A percentile compares a stretch with the other conserved stretches of the same genome.
These are phyloP conservation scores for Backusella psychrophila DNA, from an alignment of 192 early-diverging fungal genomes.

Conservation along the genomic window DNA sequence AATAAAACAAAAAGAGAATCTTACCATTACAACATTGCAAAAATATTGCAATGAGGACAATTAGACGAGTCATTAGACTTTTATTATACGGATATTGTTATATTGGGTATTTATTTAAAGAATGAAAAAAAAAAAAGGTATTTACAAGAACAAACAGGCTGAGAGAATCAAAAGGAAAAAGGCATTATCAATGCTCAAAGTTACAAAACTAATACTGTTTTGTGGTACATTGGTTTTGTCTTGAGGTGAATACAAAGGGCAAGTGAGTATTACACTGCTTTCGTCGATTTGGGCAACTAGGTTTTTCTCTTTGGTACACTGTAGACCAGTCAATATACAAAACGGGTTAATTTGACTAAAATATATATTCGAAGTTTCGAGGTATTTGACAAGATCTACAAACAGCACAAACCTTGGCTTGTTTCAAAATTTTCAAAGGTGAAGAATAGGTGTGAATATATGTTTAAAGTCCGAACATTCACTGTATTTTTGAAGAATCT, in stretches of 20 bases:
- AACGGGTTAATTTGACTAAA: too few relatives aligned
- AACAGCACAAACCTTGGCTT: too few relatives aligned
- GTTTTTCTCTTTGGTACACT: too few relatives aligned
- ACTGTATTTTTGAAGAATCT: too few relatives aligned
- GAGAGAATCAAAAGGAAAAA: not conserved
- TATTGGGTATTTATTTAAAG: not conserved
- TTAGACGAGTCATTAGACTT: not conserved
- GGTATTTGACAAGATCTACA: too few relatives aligned
- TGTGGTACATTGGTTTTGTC: not conserved
- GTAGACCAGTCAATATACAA: too few relatives aligned
- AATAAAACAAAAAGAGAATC: not conserved
- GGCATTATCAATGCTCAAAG: conserved; percentile 1
- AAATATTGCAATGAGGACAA: not conserved
- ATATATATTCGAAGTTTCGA: too few relatives aligned
- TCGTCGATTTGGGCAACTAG: not conserved
- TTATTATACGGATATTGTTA: not conserved
- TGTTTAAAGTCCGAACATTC: too few relatives aligned
- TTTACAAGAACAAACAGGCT: not conserved
- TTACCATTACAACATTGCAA: not conserved
- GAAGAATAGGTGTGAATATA: too few relatives aligned
- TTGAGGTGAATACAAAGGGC: not conserved
- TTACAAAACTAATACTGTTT: conserved; percentile 6
- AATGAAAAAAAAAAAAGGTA: not conserved
- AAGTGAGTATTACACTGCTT: not conserved
- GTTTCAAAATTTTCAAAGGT: too few relatives aligned